A percentile compares a stretch with the other conserved stretches of the same genome.
phyloP scores from a whole-genome alignment of 1,139 yeast genomes.

The Scheffersomyces illinoinensis region DNA sequence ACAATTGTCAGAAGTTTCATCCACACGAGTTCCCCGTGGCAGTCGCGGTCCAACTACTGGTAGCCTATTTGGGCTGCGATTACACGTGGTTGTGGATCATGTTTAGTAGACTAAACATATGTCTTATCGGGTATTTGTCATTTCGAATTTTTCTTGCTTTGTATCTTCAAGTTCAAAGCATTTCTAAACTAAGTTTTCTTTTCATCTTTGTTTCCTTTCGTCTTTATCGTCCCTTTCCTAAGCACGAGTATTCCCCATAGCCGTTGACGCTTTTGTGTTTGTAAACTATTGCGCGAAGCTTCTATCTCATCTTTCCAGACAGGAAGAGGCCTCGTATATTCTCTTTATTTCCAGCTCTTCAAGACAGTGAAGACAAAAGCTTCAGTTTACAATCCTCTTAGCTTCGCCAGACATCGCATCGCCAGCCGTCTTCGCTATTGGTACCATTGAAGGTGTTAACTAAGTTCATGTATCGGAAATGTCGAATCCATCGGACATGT shows the following conservation, averaged over 20 bases:
- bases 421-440: background rate
- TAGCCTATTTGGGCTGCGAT: background rate
- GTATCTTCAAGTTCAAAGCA: background rate
- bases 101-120: background rate
- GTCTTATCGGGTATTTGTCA: background rate
- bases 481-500: background rate
- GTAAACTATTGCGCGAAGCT: background rate
- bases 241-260: background rate
- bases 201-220: background rate
- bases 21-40: background rate
- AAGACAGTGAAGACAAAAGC: background rate
- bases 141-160: background rate
- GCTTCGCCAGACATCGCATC: background rate
- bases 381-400: background rate
- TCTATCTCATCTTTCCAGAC: background rate
- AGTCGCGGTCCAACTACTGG: background rate
- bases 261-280: background rate
- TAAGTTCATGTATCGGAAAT: background rate
- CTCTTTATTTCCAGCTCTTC: background rate
- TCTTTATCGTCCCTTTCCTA: background rate
- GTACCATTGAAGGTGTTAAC: background rate
- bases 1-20: background rate
- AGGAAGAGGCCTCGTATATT: background rate
- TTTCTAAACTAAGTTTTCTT: background rate
- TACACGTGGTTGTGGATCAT: background rate